phyloP scores from a whole-genome alignment of 2,329 filamentous ascomycete genomes.

The Colletotrichum plurivorum region DNA sequence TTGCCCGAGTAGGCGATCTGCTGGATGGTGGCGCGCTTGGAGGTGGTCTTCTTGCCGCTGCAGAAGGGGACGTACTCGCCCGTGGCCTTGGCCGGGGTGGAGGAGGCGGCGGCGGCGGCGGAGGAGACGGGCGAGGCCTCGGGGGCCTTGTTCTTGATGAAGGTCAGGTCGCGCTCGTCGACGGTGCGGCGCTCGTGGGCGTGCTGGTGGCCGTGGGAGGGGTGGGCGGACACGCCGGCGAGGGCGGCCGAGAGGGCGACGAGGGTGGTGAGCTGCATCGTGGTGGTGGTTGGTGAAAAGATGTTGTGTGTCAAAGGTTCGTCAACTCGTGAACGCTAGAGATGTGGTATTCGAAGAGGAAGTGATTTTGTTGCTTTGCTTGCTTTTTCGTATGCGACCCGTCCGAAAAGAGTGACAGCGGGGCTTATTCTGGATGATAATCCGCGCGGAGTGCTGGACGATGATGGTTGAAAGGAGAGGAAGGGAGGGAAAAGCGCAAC shows the following conservation, averaged over 20 bases:
- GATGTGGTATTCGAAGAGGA: constrained; percentile 9
- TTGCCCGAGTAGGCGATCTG: constrained; percentile 65
- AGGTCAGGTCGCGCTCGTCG: constrained; percentile 19
- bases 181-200: constrained; percentile 43
- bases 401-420: constrained; percentile 43
- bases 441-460: constrained; percentile 38
- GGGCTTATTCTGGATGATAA: constrained; percentile 18
- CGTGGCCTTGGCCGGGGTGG: constrained; percentile 51
- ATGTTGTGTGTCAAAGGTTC: constrained; percentile 2
- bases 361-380: constrained; percentile 2
- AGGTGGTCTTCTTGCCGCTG: constrained; percentile 44
- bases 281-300: constrained; percentile 17
- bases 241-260: constrained; percentile 57
- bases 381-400: constrained; percentile 24
- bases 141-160: constrained; percentile 30
- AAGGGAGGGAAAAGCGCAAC: constrained; percentile 10
- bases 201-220: constrained; percentile 55
- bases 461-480: constrained; percentile 32
- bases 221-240: constrained; percentile 56
- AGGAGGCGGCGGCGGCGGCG: constrained; percentile 47
- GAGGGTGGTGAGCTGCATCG: constrained; percentile 59
- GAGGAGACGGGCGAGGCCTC: neutral
- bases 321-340: constrained; percentile 29
- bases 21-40: constrained; percentile 62
- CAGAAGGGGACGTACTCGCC: constrained; percentile 49